Conservation (phyloP, 1,284 basidiomycete genomes). For the Papiliotrema nemorosa region DNA sequence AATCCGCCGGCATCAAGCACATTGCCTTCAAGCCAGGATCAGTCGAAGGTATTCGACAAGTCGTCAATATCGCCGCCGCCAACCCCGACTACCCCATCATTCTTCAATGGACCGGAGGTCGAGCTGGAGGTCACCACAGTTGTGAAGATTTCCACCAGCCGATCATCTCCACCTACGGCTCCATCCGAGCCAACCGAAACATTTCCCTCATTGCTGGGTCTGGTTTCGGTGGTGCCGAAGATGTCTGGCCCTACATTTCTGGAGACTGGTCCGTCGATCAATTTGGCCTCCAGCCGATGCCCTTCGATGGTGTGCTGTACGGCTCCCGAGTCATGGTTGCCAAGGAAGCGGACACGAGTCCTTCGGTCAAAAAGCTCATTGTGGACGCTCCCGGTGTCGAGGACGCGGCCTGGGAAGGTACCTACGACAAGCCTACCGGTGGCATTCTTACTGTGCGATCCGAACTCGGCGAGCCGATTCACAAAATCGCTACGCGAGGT, state of each 20-base stretch:
- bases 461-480: slow-evolving; percentile 97
- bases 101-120: slow-evolving; percentile 97
- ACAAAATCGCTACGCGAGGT: slow-evolving; percentile 95
- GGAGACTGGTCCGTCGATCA: slow-evolving; percentile 87
- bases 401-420: slow-evolving; percentile 89
- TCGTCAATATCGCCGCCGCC: slow-evolving; percentile 88
- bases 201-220: slow-evolving; percentile 92
- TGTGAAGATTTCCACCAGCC: slow-evolving; percentile 99
- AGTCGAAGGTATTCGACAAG: slow-evolving; percentile 93
- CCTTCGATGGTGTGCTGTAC: slow-evolving; percentile 95
- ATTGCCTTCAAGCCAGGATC: slow-evolving; percentile 97
- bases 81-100: slow-evolving; percentile 98
- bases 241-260: slow-evolving; percentile 94
- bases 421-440: slow-evolving; percentile 90
- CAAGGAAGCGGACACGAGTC: slow-evolving; percentile 92
- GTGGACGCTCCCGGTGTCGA: slow-evolving; percentile 90
- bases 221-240: slow-evolving; percentile 91
- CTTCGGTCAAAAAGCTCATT: slow-evolving; percentile 94
- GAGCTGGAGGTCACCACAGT: slow-evolving; percentile 97
- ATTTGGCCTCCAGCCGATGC: slow-evolving; percentile 92
- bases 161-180: slow-evolving; percentile 80
- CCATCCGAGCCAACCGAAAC: slow-evolving; percentile 85
- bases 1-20: slow-evolving; percentile 81
- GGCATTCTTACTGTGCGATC: slow-evolving; percentile 95
- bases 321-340: slow-evolving; percentile 97